Evolutionary conservation across 257 asterid species (phyloP), one percentile per base, ranked within the genome.

Genomic region (Fraxinus quadrangulata): DNA sequence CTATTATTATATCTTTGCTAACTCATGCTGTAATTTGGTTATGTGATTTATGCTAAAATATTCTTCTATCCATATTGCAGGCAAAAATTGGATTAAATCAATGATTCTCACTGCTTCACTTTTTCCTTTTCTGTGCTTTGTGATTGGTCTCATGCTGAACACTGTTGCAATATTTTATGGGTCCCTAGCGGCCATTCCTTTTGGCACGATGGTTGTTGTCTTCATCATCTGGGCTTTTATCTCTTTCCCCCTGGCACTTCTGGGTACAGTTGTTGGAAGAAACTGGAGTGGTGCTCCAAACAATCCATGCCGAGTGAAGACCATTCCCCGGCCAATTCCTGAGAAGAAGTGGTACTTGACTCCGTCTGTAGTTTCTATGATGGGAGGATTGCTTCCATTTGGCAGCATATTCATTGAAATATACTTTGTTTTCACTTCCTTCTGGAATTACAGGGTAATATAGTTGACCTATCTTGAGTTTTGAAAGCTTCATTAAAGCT

Each of bases 281-380:
- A 89, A 89, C 84, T 89, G 91, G 87, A 89, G 90, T 42, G 91
- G 93, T 21, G 85, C 90, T 56, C 93, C 93, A 37, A 85, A 87
- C 83, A 87, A 87, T 85, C 93, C 93, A 0, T 89, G 93, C 77
- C 88, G 93, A 45, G 93, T 89, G 78, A 89, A 89, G 84, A 87
- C 93, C 71, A 87, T 89, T 51, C 93, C 93, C 40, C 87, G 93
- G 70, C 98, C 98, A 56, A 93, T 95, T 68, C 99, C 99, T 5
- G 97, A 91, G 87, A 95, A 89, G 81, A 90, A 87, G 78, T 90
- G 92, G 96, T 87, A 89, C 78, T 79, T 89, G 78, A 87, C 90
- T 0, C 91, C 93, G 12, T 87, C 90, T 33, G 84, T 89, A 37
- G 85, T 89, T 75, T 87, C 91, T 66, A 71, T 89, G 81, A 89